Percentiles rank a stretch among this genome's conserved stretches.
phyloP scores from a whole-genome alignment of 495 filamentous ascomycete genomes.

The Penicillium psychrofluorescens region DNA sequence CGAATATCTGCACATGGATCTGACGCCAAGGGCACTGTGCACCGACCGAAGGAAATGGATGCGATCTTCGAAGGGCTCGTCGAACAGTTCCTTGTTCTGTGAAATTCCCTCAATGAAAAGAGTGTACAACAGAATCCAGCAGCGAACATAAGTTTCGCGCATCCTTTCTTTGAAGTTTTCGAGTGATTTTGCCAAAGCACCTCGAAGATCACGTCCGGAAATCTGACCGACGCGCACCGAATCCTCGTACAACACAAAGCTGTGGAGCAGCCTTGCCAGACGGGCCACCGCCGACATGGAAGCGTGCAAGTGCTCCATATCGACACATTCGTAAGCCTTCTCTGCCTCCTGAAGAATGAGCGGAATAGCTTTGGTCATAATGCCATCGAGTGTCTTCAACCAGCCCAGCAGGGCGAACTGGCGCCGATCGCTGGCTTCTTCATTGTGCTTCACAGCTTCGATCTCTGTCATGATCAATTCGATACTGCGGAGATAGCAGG shows the following conservation, averaged over 20 bases:
- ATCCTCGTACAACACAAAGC: conserved; percentile 74
- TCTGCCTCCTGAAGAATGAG: conserved; percentile 56
- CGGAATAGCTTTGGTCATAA: conserved; percentile 58
- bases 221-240: conserved; percentile 66
- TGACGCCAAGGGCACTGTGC: conserved; percentile 78
- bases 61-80: conserved; percentile 57
- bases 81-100: conserved; percentile 57
- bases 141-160: conserved; percentile 81
- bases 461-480: conserved; percentile 73
- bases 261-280: conserved; percentile 65
- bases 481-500: conserved; percentile 76
- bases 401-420: conserved; percentile 61
- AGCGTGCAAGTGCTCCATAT: conserved; percentile 63
- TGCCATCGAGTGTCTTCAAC: conserved; percentile 69
- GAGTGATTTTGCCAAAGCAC: conserved; percentile 34
- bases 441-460: conserved; percentile 52
- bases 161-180: conserved; percentile 62
- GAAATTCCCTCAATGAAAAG: conserved; percentile 67
- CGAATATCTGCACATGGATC: conserved; percentile 79
- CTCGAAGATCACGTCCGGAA: conserved; percentile 31
- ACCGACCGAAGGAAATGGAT: conserved; percentile 68
- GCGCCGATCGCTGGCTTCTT: conserved; percentile 53
- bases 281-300: conserved; percentile 62
- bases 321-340: conserved; percentile 74
- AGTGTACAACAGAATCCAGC: conserved; percentile 73